A percentile compares a stretch with the other conserved stretches of the same genome.
Evolutionary conservation across 2,329 filamentous ascomycete genomes (phyloP).

Genomic region (Cladobotryum mycophilum): DNA sequence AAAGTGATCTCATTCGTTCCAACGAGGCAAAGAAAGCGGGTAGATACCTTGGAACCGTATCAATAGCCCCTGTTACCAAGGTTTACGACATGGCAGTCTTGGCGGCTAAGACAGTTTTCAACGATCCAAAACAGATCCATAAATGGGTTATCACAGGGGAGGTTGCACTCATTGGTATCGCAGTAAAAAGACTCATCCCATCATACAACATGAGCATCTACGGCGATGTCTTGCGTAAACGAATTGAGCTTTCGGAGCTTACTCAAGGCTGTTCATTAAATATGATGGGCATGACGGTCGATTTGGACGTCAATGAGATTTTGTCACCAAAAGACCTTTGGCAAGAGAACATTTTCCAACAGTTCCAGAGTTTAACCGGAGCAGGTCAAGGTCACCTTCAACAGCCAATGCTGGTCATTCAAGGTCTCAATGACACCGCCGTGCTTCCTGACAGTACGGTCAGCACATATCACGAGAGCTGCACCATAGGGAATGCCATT

Average conservation of each 20-base stretch:
- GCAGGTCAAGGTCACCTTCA: neutral
- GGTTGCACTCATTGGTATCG: too few species aligned
- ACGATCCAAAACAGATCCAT: neutral
- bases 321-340: too few species aligned
- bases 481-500: conserved; percentile 3
- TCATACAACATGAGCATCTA: too few species aligned
- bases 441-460: conserved; percentile 4
- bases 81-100: conserved; percentile 6
- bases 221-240: too few species aligned
- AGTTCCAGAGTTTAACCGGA: neutral
- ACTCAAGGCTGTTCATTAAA: too few species aligned
- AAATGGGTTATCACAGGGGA: conserved; percentile 5
- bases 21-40: neutral
- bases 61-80: conserved; percentile 12
- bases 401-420: conserved; percentile 11
- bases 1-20: conserved; percentile 8
- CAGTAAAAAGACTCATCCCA: too few species aligned
- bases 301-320: too few species aligned
- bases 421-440: conserved; percentile 12
- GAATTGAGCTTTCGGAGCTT: too few species aligned
- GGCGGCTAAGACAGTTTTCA: neutral
- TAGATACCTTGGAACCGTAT: conserved; percentile 14
- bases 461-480: conserved; percentile 2
- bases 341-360: too few species aligned
- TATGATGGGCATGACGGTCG: too few species aligned